Percentiles rank a stretch among this genome's conserved stretches.
Evolutionary conservation across 495 filamentous ascomycete genomes (phyloP).

Genomic region (Xylaria cubensis): DNA sequence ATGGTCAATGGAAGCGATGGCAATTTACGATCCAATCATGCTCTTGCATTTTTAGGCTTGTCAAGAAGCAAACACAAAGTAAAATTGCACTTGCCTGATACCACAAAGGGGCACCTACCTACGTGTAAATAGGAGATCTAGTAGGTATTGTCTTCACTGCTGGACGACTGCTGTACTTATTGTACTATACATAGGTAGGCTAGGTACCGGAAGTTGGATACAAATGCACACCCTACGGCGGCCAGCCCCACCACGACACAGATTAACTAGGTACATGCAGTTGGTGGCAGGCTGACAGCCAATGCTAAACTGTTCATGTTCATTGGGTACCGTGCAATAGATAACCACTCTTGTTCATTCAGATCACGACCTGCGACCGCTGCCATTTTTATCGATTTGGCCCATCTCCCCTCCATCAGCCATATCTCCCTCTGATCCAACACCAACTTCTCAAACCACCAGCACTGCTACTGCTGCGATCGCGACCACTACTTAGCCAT

Average conservation of each 20-base stretch:
- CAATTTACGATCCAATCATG: background rate
- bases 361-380: background rate
- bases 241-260: background rate
- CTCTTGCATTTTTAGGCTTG: background rate
- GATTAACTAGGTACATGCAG: background rate
- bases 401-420: conserved; percentile 17
- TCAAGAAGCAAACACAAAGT: background rate
- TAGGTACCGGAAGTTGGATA: background rate
- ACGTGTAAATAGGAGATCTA: too few relatives aligned
- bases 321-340: background rate
- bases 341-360: background rate
- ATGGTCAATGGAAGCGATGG: background rate
- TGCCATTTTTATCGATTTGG: conserved; percentile 21
- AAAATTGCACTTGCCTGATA: background rate
- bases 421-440: conserved; percentile 17
- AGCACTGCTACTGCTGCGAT: background rate
- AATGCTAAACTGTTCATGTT: background rate
- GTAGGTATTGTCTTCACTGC: background rate
- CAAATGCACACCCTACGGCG: background rate
- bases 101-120: background rate
- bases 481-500: background rate
- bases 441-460: conserved; percentile 1
- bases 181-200: background rate
- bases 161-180: background rate
- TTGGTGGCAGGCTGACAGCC: background rate